These are phyloP conservation scores for Helianthus tuberosus DNA, from an alignment of 129 eudicot genomes.

Conservation along the genomic window DNA sequence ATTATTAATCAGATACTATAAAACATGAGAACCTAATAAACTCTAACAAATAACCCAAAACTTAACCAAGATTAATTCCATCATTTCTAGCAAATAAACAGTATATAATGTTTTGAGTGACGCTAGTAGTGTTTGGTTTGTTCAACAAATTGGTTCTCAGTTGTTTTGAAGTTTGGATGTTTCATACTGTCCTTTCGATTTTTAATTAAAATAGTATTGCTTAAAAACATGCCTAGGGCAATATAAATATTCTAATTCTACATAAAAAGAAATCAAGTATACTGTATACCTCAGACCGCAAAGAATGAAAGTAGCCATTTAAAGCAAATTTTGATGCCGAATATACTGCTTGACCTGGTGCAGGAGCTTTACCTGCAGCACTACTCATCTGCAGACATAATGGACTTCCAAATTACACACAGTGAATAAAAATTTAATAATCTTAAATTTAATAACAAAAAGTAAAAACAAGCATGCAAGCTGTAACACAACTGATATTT, in stretches of 20 bases:
- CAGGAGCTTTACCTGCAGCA: conserved; percentile 98
- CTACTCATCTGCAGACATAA: conserved; percentile 81
- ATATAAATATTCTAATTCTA: not conserved
- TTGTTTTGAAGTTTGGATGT: not conserved
- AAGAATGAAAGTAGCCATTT: conserved; percentile 87
- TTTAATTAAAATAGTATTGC: not conserved
- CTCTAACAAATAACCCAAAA: too few relatives aligned
- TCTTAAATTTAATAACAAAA: not conserved
- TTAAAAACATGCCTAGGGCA: not conserved
- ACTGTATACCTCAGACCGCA: conserved; percentile 98
- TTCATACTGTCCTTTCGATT: conserved; percentile 1
- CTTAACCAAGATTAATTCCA: too few relatives aligned
- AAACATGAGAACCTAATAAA: too few relatives aligned
- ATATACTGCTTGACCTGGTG: conserved; percentile 94
- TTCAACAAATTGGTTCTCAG: not conserved
- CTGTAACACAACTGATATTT: not conserved
- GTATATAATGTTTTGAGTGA: not conserved
- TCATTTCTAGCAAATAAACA: not conserved
- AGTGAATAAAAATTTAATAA: not conserved
- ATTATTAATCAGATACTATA: too few relatives aligned
- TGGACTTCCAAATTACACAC: conserved; percentile 2
- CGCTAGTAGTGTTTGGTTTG: not conserved
- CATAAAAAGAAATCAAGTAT: conserved; percentile 8
- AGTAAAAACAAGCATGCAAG: conserved; percentile 3
- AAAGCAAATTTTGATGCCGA: conserved; percentile 91